Evolutionary conservation across 768 basidiomycete species (phyloP), one percentile per base, ranked within the genome.

Genomic region (Termitomyces sp.): DNA sequence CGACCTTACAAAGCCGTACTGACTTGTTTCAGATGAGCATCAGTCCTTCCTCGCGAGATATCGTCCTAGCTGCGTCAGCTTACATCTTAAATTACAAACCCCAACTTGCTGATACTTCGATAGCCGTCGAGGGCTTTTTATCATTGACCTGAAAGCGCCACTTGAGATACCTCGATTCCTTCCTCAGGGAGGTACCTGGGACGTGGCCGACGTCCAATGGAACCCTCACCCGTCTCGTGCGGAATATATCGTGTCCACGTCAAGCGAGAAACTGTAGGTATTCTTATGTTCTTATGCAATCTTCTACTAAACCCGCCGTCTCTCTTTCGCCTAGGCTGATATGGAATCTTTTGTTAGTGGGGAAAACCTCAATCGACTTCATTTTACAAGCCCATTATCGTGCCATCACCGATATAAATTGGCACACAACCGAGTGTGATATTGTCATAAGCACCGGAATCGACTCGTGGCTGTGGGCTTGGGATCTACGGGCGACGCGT

Each of bases 341-440:
- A 56, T 99, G 97, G 96, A 97, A 98, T 71, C 75, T 98, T n/a
- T 68, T 82, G 54, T 74, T 87, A 43, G 70, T 78, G 15, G 84
- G 84, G 15, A 87, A 89, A 63, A 88, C 87, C 1, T 86, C 88
- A 2, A 92, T 99, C 35, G 80, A 94, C 62, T 84, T 90, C 58
- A 86, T 92, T 33, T 77, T 98, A 5, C 86, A 87, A 58, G 88
- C 91, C 1, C 97, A 99, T 66, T 91, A 93, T 60, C 86, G 96
- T 45, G 94, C 94, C 5, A 94, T 99, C 53, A 98, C 97, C 3
- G 97, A 99, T 66, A 92, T 98, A 66, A 98, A 99, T 67, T 99
- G 96, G 96, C 91, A 94, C 64, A 87, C 88, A 0, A 80, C 81
- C 4, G 87, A 94, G 63, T 88, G 89, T 5, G 85, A 97, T 56